Evolutionary conservation across 2,329 filamentous ascomycete species (phyloP).

Genomic region (Colletotrichum navitas): DNA sequence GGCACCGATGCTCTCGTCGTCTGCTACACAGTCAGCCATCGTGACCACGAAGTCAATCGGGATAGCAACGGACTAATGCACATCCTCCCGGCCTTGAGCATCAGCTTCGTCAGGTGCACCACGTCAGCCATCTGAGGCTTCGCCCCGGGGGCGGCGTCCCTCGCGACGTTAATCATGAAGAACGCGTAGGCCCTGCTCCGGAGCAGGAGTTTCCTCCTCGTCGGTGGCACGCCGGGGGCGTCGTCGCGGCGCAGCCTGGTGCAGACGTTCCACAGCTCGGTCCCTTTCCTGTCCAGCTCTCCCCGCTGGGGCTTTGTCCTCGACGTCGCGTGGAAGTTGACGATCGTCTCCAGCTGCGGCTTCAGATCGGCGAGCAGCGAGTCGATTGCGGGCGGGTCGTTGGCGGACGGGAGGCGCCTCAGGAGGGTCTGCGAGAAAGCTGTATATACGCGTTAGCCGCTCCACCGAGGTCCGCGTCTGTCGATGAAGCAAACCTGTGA

Average conservation of each 20-base stretch:
- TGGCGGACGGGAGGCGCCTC: conserved; percentile 37
- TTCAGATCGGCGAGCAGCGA: conserved; percentile 49
- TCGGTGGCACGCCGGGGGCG: conserved; percentile 43
- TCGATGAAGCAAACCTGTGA: conserved; percentile 3
- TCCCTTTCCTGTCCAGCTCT: conserved; percentile 68
- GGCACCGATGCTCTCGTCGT: conserved; percentile 60
- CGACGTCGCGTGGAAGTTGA: not conserved
- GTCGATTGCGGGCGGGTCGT: conserved; percentile 43
- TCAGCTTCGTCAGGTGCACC: conserved; percentile 73
- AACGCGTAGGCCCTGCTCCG: conserved; percentile 71
- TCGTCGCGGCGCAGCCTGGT: conserved; percentile 62
- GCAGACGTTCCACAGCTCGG: conserved; percentile 75
- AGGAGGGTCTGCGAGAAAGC: conserved; percentile 34
- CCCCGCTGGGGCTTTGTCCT: conserved; percentile 28
- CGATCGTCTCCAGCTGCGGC: conserved; percentile 34
- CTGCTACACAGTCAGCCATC: conserved; percentile 48
- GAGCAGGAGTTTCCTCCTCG: conserved; percentile 51
- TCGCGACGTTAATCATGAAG: conserved; percentile 72
- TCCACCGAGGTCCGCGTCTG: not conserved
- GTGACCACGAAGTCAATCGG: not conserved
- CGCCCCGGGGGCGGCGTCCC: conserved; percentile 48
- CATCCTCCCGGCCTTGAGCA: conserved; percentile 72
- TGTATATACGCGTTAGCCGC: not conserved
- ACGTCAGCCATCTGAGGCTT: conserved; percentile 50
- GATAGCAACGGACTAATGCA: conserved; percentile 68